A percentile compares a stretch with the other conserved stretches of the same genome.
phyloP scores from a whole-genome alignment of 306 rosid genomes.

The Vigna unguiculata region DNA sequence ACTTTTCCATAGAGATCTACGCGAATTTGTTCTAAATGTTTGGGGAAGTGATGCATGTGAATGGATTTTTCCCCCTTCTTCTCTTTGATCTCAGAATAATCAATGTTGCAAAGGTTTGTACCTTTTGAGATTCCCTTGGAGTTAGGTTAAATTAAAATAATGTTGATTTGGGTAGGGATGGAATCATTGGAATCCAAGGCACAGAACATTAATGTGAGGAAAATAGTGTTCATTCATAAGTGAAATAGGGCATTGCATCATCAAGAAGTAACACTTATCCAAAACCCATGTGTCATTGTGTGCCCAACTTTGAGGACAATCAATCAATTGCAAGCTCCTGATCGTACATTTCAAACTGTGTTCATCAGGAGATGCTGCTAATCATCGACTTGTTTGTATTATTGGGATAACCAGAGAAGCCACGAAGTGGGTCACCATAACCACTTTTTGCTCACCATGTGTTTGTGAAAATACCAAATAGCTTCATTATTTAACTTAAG shows the following conservation, averaged over 20 bases:
- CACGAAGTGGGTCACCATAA: slow-evolving; percentile 41
- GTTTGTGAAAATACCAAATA: slow-evolving; percentile 7
- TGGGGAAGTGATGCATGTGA: slow-evolving; percentile 47
- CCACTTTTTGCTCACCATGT: slow-evolving; percentile 36
- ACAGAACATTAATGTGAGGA: not conserved
- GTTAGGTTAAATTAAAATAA: slow-evolving; percentile 28
- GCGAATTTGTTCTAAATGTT: not conserved
- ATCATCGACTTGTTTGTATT: slow-evolving; percentile 34
- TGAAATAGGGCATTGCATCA: not conserved
- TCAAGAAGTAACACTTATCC: not conserved
- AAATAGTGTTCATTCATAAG: not conserved
- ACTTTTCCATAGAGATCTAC: slow-evolving; percentile 40
- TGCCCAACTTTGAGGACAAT: slow-evolving; percentile 36
- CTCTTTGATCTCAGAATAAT: slow-evolving; percentile 19
- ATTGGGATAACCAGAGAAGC: slow-evolving; percentile 13
- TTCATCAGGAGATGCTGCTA: slow-evolving; percentile 3
- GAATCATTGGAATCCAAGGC: slow-evolving; percentile 43
- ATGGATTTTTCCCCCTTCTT: slow-evolving; percentile 39
- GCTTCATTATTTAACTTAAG: not conserved
- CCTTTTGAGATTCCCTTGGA: slow-evolving; percentile 44
- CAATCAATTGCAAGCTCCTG: slow-evolving; percentile 9
- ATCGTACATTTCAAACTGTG: slow-evolving; percentile 10
- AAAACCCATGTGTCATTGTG: slow-evolving; percentile 27
- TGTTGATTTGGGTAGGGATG: slow-evolving; percentile 13
- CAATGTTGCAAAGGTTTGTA: slow-evolving; percentile 20